Evolutionary conservation across 2,329 filamentous ascomycete genomes (phyloP), one percentile per base, ranked within the genome.

Genomic region (Colletotrichum endophyticum): DNA sequence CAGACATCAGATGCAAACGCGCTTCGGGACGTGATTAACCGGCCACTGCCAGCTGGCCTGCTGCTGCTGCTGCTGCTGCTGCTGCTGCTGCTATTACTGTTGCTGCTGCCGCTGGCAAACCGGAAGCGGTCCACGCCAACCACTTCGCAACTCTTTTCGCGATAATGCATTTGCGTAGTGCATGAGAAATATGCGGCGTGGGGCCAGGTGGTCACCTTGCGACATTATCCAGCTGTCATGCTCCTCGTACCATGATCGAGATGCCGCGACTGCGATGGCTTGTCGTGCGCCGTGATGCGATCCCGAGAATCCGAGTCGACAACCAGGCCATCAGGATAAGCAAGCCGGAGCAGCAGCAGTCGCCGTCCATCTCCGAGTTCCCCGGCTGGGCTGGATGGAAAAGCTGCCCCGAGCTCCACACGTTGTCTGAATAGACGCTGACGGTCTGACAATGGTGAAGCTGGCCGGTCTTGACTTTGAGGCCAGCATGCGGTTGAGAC

Each of bases 141-240:
- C 76, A 59, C 61, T 76, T 44, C 63, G 34, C 25, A 62, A 39
- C 63, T n/a, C 15, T 59, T 63, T 13, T 77, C 19, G 61, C 32
- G 34, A 63, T 27, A 66, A 70, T 78, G 77, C 77, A 70, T 69
- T 30, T 53, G 44, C 44, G 59, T 36, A 59, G 44, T 73, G 77
- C 77, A 78, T 75, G 66, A 77, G 32, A 74, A 57, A 59, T 57
- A 70, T 78, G 77, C 77, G 70, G 53, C 30, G 66, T 61, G 39
- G 53, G 67, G 57, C 71, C 70, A 66, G 68, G 49, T 69, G 73
- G 68, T 61, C 30, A 62, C 68, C 62, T 69, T 32, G 34, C 44
- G 49, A 64, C 73, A 69, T 49, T 64, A 64, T n/a, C 57, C 62
- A 32, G 56, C 62, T 56, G 70, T 56, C 70, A 56, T 64, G 72